Conservation (phyloP, 2,329 filamentous ascomycete genomes). For the Ceratocystis albifundus region DNA sequence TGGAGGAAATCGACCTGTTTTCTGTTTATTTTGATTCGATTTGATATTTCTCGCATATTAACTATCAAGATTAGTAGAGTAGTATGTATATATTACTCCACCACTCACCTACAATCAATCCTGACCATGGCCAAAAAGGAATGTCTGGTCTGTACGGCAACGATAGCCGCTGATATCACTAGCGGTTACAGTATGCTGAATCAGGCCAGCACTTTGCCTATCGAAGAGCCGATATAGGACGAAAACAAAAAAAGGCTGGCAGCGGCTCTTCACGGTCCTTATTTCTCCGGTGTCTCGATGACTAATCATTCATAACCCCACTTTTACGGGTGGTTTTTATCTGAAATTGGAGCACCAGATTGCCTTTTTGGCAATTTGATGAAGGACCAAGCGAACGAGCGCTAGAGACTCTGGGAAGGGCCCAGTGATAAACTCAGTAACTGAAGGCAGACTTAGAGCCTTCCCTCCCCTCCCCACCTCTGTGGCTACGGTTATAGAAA, state of each 20-base stretch:
- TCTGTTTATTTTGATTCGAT: no score
- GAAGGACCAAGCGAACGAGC: constrained; percentile 21
- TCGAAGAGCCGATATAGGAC: constrained; percentile 21
- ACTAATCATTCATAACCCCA: constrained; percentile 12
- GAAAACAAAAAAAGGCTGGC: constrained; percentile 20
- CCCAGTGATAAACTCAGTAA: neutral
- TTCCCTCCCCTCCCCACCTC: no score
- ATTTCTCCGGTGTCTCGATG: constrained; percentile 20
- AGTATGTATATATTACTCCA: no score
- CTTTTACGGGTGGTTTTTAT: neutral
- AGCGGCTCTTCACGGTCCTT: constrained; percentile 23
- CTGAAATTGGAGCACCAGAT: constrained; percentile 14
- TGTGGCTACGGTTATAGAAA: neutral
- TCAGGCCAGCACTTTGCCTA: neutral
- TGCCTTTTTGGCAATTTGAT: constrained; percentile 21
- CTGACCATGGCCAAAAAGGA: neutral
- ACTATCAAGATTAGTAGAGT: neutral
- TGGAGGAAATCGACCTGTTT: no score
- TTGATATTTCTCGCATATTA: neutral
- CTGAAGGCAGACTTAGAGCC: neutral
- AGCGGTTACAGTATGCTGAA: constrained; percentile 10
- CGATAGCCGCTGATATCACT: neutral
- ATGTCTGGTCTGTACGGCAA: neutral
- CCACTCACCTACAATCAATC: neutral
- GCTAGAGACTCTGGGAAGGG: neutral